Evolutionary conservation across 2,329 filamentous ascomycete genomes (phyloP), one percentile per base, ranked within the genome.

Genomic region (Botryotinia convoluta): DNA sequence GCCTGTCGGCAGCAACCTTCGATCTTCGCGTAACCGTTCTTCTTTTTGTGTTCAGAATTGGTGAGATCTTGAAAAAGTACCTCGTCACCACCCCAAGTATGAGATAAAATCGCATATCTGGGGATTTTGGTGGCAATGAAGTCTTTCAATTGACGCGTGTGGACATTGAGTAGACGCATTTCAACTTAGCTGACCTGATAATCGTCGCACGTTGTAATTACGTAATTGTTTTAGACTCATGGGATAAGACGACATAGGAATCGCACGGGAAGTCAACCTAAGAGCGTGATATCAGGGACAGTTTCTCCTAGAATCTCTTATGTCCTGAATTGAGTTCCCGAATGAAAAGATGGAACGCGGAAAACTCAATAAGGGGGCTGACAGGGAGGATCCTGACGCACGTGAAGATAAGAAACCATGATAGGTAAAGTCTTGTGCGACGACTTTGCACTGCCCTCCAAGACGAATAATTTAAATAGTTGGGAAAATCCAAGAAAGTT

Each of bases 141-240:
- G 26, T 69, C 65, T 48, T 54, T 29, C 32, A 42, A 26, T 42
- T n/a, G 45, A 12, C 45, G 44, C 10, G 51, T 37, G 32, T n/a
- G 6, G 20, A 51, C 65, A 37, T 69, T 54, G 22, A 54, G 32
- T 57, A 69, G 32, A 69, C 62, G 73, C 60, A 74, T 45, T 64
- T 45, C 10, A 42, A 64, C 62, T n/a, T 45, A 10, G 57, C 57
- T 5, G 16, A 35, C 18, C 16, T 60, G 8, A 35, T 5, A 60
- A 22, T 29, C 57, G n/a, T 57, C 29, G 29, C 57, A 35, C 18
- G 29, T 35, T 16, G 29, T 12, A 35, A 35, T 60, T 35, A 60
- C 57, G 18, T 3, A 60, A 60, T 35, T 12, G 18, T 29, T 35
- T 35, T 60, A 32, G 16, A 20, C 57, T 35, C 32, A 35, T 26